A percentile compares a stretch with the other conserved stretches of the same genome.
These are phyloP conservation scores for Beauveria scarabaeidicola DNA, from an alignment of 2,329 filamentous ascomycete species.

Conservation along the genomic window DNA sequence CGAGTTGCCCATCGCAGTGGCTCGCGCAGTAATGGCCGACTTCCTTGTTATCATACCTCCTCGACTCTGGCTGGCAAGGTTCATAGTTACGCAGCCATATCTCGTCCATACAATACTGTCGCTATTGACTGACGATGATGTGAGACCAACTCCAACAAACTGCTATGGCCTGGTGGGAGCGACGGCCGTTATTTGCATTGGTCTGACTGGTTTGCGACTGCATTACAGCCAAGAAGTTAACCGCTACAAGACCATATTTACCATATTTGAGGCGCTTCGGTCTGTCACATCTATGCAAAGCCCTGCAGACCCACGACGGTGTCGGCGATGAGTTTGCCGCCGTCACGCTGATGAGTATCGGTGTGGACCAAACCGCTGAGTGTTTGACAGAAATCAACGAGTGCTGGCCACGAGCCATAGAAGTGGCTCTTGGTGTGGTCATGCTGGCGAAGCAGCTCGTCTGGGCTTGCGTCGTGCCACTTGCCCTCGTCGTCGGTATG, in stretches of 20 bases:
- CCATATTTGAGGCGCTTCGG: constrained; percentile 13
- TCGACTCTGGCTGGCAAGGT: constrained; percentile 5
- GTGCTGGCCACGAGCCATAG: constrained; percentile 16
- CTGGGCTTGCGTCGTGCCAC: constrained; percentile 15
- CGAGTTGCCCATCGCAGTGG: constrained; percentile 5
- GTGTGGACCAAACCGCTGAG: constrained; percentile 11
- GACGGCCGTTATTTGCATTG: constrained; percentile 16
- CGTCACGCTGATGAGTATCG: constrained; percentile 14
- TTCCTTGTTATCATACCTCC: constrained; percentile 1
- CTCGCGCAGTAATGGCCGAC: background rate
- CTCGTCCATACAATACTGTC: constrained; percentile 11
- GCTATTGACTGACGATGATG: background rate
- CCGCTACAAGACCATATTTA: constrained; percentile 16
- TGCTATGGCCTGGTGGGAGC: constrained; percentile 15
- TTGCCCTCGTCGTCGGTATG: constrained; percentile 14
- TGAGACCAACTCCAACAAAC: background rate
- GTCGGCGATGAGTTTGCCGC: constrained; percentile 13
- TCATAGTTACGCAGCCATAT: constrained; percentile 13
- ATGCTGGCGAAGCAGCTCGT: constrained; percentile 17
- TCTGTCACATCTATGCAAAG: constrained; percentile 16
- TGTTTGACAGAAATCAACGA: constrained; percentile 14
- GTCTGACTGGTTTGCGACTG: constrained; percentile 13
- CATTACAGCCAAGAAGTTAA: constrained; percentile 15
- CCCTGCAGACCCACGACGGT: constrained; percentile 12
- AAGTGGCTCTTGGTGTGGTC: constrained; percentile 13